phyloP scores from a whole-genome alignment of 1,284 basidiomycete genomes.

The Stereum hirsutum region DNA sequence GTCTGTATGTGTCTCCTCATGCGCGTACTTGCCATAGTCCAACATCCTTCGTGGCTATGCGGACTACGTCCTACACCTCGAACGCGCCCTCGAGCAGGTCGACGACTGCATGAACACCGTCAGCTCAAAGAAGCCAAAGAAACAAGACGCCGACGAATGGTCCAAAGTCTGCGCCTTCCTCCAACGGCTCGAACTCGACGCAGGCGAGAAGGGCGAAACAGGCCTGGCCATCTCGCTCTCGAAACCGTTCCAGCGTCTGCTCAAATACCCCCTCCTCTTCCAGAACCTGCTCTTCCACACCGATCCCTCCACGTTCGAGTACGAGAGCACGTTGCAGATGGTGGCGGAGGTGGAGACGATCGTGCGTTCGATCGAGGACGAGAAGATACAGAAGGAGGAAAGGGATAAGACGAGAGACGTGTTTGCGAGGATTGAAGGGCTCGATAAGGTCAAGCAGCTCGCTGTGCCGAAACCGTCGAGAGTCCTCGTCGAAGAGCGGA shows the following conservation, averaged over 20 bases:
- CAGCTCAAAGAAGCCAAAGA: slow-evolving; percentile 64
- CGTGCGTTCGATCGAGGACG: slow-evolving; percentile 93
- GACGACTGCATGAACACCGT: slow-evolving; percentile 70
- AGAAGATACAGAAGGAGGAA: slow-evolving; percentile 94
- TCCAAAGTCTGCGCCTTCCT: slow-evolving; percentile 64
- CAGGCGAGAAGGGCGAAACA: slow-evolving; percentile 83
- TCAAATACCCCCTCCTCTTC: slow-evolving; percentile 96
- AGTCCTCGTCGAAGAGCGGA: slow-evolving; percentile 78
- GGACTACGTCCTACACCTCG: slow-evolving; percentile 86
- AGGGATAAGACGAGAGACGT: slow-evolving; percentile 91
- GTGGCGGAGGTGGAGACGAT: slow-evolving; percentile 95
- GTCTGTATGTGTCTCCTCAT: slow-evolving; percentile 5
- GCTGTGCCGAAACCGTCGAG: slow-evolving; percentile 86
- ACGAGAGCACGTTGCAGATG: slow-evolving; percentile 93
- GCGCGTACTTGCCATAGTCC: slow-evolving; percentile 40
- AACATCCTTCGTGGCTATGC: slow-evolving; percentile 89
- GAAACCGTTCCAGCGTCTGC: slow-evolving; percentile 93
- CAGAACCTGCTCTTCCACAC: slow-evolving; percentile 97
- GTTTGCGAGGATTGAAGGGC: slow-evolving; percentile 91
- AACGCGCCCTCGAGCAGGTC: slow-evolving; percentile 80
- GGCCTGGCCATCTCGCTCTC: slow-evolving; percentile 90
- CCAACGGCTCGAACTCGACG: slow-evolving; percentile 70
- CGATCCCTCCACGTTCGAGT: slow-evolving; percentile 94
- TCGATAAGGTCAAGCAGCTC: slow-evolving; percentile 83
- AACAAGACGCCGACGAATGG: slow-evolving; percentile 71